phyloP scores from a whole-genome alignment of 1,139 yeast species.

The Kurtzmaniella quercitrusa region DNA sequence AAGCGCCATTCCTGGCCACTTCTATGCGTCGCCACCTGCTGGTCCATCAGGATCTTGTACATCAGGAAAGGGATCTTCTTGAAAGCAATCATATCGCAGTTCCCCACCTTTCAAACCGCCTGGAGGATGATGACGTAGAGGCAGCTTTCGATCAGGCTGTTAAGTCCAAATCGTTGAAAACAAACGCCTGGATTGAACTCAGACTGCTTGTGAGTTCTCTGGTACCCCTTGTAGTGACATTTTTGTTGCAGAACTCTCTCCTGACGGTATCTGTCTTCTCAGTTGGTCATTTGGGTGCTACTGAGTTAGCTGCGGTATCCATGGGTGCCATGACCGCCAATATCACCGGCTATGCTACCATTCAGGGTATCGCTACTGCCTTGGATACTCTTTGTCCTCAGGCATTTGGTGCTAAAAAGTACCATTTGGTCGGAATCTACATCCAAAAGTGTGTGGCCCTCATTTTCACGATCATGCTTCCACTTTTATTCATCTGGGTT shows the following conservation, averaged over 20 bases:
- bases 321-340: constrained; percentile 64
- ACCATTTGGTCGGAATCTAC: constrained; percentile 49
- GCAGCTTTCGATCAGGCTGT: constrained; percentile 38
- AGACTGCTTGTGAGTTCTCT: constrained; percentile 40
- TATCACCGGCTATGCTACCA: constrained; percentile 55
- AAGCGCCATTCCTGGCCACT: neutral
- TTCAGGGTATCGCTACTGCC: constrained; percentile 57
- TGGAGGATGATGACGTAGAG: constrained; percentile 26
- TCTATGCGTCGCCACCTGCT: constrained; percentile 20
- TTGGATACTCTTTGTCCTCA: constrained; percentile 58
- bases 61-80: constrained; percentile 36
- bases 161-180: constrained; percentile 20
- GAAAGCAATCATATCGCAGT: constrained; percentile 23
- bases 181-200: constrained; percentile 33
- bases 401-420: constrained; percentile 55
- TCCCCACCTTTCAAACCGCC: constrained; percentile 11
- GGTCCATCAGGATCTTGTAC: constrained; percentile 25
- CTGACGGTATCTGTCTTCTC: constrained; percentile 56
- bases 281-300: constrained; percentile 57
- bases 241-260: constrained; percentile 51
- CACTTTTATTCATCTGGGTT: constrained; percentile 48
- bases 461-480: constrained; percentile 43
- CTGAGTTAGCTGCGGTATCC: constrained; percentile 57
- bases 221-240: constrained; percentile 51
- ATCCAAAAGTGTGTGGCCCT: constrained; percentile 55